Evolutionary conservation across 202 grass and related monocot genomes (phyloP).

Genomic region (Musa balbisiana): DNA sequence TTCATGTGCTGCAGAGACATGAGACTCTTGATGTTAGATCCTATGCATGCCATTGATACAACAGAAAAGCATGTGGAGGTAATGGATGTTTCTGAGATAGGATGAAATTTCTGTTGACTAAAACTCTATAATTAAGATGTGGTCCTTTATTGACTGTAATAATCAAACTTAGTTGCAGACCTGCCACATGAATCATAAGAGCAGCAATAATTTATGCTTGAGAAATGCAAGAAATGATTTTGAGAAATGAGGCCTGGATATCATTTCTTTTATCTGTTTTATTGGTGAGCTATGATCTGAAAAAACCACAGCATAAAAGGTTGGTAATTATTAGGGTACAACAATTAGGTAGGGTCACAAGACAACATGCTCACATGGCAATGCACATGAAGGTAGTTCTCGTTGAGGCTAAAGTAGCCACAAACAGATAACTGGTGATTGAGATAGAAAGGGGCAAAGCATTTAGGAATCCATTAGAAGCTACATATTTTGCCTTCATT

Average conservation of each 20-base stretch:
- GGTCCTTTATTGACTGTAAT: not conserved
- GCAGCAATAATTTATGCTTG: no score
- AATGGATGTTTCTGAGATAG: not conserved
- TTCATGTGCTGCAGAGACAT: not conserved
- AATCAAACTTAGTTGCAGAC: not conserved
- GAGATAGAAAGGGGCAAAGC: not conserved
- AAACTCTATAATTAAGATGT: not conserved
- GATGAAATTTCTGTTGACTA: no score
- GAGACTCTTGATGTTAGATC: not conserved
- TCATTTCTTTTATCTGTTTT: not conserved
- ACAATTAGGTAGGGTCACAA: not conserved
- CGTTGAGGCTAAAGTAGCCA: not conserved
- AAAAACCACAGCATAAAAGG: not conserved
- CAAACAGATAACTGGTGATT: not conserved
- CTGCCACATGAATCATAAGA: not conserved
- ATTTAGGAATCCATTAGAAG: not conserved
- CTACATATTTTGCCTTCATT: not conserved
- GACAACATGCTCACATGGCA: slow-evolving; percentile 3
- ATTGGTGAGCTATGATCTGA: not conserved
- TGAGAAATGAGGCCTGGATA: not conserved
- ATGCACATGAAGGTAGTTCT: slow-evolving; percentile 10
- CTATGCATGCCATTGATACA: not conserved
- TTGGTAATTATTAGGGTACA: not conserved
- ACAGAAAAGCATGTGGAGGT: not conserved
- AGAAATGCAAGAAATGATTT: not conserved